phyloP scores from a whole-genome alignment of 1,139 yeast species.

The Magnusiomyces fungicola region DNA sequence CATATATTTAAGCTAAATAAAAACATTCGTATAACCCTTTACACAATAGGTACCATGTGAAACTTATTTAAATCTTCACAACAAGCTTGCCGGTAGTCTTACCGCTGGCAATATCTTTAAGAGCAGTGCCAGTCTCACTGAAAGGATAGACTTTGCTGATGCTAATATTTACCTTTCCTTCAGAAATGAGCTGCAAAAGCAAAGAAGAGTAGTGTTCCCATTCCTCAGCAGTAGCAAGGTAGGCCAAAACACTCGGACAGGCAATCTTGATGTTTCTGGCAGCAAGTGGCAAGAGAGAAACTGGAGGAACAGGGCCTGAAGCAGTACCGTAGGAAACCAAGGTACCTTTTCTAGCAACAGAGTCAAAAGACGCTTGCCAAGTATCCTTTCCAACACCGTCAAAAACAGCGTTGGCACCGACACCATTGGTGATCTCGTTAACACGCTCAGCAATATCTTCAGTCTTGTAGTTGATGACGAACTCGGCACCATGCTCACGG shows the following conservation, averaged over 20 bases:
- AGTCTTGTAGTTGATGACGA: constrained; percentile 53
- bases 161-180: constrained; percentile 46
- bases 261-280: constrained; percentile 54
- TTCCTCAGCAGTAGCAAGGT: constrained; percentile 48
- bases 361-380: constrained; percentile 54
- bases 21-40: too few species aligned
- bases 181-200: constrained; percentile 40
- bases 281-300: constrained; percentile 43
- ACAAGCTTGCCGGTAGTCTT: constrained; percentile 72
- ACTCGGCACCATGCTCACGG: constrained; percentile 67
- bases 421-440: constrained; percentile 56
- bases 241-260: constrained; percentile 58
- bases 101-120: constrained; percentile 61
- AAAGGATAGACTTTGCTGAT: constrained; percentile 54
- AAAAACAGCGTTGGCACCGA: constrained; percentile 65
- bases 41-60: too few species aligned
- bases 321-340: constrained; percentile 78
- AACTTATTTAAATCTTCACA: constrained; percentile 39
- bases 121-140: constrained; percentile 56
- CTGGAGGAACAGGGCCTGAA: constrained; percentile 74
- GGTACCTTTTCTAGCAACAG: constrained; percentile 64
- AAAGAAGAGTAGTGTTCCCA: constrained; percentile 47
- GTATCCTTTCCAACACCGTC: constrained; percentile 84
- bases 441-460: constrained; percentile 53
- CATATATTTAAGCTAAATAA: not conserved